Evolutionary conservation across 345 rosid genomes (phyloP).

Genomic region (rapeseed (Brassica napus)): DNA sequence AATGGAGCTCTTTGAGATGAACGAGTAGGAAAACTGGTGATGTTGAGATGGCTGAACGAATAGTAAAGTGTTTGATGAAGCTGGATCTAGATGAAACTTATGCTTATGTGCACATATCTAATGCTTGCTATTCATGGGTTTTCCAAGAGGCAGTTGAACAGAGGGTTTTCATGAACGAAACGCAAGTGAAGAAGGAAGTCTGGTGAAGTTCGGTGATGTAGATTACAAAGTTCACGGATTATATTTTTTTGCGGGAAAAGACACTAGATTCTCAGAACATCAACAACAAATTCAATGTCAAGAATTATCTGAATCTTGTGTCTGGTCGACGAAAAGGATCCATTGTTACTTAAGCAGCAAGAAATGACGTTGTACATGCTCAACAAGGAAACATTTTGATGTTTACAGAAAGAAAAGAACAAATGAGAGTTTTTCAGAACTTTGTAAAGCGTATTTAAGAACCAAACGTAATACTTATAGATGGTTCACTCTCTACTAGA

Average conservation of each 20-base stretch:
- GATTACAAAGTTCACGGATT: constrained; percentile 62
- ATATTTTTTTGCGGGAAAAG: neutral
- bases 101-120: constrained; percentile 67
- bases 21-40: constrained; percentile 54
- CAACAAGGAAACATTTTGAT: no score
- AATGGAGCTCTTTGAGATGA: constrained; percentile 72
- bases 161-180: neutral
- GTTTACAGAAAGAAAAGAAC: no score
- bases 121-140: constrained; percentile 44
- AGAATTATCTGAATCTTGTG: no score
- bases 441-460: no score
- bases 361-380: no score
- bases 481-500: no score
- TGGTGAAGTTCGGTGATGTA: constrained; percentile 80
- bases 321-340: no score
- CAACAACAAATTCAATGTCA: no score
- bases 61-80: constrained; percentile 47
- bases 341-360: no score
- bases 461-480: no score
- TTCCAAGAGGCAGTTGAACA: constrained; percentile 56
- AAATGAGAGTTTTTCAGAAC: no score
- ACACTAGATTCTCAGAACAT: no score
- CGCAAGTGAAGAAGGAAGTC: constrained; percentile 55
- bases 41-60: constrained; percentile 54
- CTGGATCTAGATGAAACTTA: constrained; percentile 59